Percentiles rank a stretch among this genome's conserved stretches.
phyloP scores from a whole-genome alignment of 805 yeast species.

The Hanseniaspora hatyaiensis region DNA sequence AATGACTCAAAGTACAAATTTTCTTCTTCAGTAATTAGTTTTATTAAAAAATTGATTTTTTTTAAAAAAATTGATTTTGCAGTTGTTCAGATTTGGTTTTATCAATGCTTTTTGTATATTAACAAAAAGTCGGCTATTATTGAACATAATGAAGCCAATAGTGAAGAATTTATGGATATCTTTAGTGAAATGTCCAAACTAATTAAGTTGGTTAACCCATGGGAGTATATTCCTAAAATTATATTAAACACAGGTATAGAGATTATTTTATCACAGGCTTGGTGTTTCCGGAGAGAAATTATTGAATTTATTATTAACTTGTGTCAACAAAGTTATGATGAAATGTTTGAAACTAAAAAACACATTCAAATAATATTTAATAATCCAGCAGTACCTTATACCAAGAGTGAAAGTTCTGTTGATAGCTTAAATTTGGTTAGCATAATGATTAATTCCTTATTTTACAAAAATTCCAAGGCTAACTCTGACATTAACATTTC shows the following conservation, averaged over 20 bases:
- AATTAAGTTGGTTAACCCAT: constrained; percentile 25
- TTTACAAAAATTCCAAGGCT: constrained; percentile 34
- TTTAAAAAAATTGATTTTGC: constrained; percentile 19
- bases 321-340: constrained; percentile 31
- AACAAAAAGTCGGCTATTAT: constrained; percentile 47
- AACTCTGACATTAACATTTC: constrained; percentile 41
- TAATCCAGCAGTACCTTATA: constrained; percentile 35
- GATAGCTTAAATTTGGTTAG: constrained; percentile 33
- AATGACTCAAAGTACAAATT: constrained; percentile 26
- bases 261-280: constrained; percentile 39
- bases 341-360: constrained; percentile 36
- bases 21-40: constrained; percentile 24
- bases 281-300: constrained; percentile 36
- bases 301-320: constrained; percentile 37
- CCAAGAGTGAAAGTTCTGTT: constrained; percentile 23
- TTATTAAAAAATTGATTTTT: constrained; percentile 19
- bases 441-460: constrained; percentile 40
- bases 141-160: constrained; percentile 31
- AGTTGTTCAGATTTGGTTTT: constrained; percentile 38
- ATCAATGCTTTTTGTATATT: constrained; percentile 45
- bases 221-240: constrained; percentile 35
- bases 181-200: constrained; percentile 30
- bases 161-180: constrained; percentile 27
- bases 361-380: constrained; percentile 54
- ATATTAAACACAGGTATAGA: constrained; percentile 56